These are phyloP conservation scores for Metschnikowia bowlesiae DNA, from an alignment of 805 yeast genomes.

Conservation along the genomic window DNA sequence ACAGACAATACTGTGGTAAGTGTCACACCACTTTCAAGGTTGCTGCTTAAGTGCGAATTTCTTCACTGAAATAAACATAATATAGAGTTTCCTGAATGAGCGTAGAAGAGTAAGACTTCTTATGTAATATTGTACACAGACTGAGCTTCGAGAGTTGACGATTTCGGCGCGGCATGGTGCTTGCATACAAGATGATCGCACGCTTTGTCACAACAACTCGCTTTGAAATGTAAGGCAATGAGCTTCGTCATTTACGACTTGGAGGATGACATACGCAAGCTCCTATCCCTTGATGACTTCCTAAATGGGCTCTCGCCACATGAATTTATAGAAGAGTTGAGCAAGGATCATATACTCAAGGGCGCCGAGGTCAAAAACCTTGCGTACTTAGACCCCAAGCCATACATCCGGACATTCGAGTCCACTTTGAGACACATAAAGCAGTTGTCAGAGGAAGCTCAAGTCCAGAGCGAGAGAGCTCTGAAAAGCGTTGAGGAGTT, in stretches of 20 bases:
- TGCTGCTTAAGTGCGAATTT: constrained; percentile 17
- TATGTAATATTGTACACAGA: background rate
- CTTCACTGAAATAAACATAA: constrained; percentile 7
- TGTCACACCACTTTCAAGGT: constrained; percentile 90
- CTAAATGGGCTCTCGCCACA: constrained; percentile 66
- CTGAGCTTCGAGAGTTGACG: background rate
- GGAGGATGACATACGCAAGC: constrained; percentile 56
- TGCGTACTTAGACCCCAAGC: constrained; percentile 79
- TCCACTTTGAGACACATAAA: constrained; percentile 72
- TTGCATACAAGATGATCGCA: background rate
- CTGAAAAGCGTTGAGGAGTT: constrained; percentile 54
- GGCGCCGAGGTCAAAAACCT: constrained; percentile 48
- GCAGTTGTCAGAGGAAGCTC: constrained; percentile 54
- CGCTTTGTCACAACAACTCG: background rate
- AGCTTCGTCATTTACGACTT: constrained; percentile 52
- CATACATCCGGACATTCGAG: constrained; percentile 90
- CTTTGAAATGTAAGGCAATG: constrained; percentile 18
- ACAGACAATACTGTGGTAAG: constrained; percentile 99
- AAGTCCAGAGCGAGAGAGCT: constrained; percentile 44
- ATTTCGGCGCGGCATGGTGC: background rate
- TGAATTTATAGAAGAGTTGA: constrained; percentile 75
- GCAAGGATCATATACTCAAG: constrained; percentile 57
- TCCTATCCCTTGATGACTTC: constrained; percentile 58
- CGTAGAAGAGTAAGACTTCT: background rate
- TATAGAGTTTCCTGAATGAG: background rate